phyloP scores from a whole-genome alignment of 495 filamentous ascomycete species.

The Daldinia vernicosa region DNA sequence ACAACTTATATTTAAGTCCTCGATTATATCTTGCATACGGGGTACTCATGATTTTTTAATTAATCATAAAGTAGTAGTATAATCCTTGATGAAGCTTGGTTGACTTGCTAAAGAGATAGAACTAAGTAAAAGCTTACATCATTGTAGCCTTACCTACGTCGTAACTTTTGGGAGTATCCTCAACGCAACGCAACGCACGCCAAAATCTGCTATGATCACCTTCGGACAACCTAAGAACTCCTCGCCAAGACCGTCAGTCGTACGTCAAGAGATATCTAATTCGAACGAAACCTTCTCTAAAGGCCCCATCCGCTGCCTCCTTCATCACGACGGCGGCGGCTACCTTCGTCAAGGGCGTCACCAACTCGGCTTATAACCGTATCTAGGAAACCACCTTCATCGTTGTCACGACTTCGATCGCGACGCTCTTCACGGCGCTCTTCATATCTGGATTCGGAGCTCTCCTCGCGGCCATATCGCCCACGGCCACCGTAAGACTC shows the following conservation, averaged over 20 bases:
- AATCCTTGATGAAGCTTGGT: neutral
- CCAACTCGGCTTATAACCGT: conserved; percentile 38
- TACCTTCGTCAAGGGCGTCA: conserved; percentile 40
- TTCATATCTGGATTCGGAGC: conserved; percentile 19
- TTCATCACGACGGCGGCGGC: conserved; percentile 36
- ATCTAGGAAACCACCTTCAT: conserved; percentile 41
- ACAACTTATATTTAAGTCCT: conserved; percentile 1
- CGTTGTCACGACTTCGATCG: conserved; percentile 39
- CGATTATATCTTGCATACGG: conserved; percentile 9
- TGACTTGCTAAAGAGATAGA: conserved; percentile 11
- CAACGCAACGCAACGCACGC: conserved; percentile 14
- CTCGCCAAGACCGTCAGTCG: conserved; percentile 5
- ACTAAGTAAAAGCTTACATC: conserved; percentile 5
- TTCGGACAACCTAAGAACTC: conserved; percentile 1
- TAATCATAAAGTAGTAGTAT: neutral
- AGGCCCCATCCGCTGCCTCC: conserved; percentile 34
- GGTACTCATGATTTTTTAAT: neutral
- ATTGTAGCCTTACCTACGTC: conserved; percentile 12
- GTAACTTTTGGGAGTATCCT: conserved; percentile 38
- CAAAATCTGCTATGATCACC: conserved; percentile 5
- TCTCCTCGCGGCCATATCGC: conserved; percentile 40
- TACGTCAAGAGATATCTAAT: conserved; percentile 8
- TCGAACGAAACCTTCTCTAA: conserved; percentile 16
- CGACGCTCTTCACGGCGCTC: conserved; percentile 31
- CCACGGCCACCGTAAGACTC: conserved; percentile 19